These are phyloP conservation scores for Mrakia hoshinonis DNA, from an alignment of 768 basidiomycete species.

Conservation along the genomic window DNA sequence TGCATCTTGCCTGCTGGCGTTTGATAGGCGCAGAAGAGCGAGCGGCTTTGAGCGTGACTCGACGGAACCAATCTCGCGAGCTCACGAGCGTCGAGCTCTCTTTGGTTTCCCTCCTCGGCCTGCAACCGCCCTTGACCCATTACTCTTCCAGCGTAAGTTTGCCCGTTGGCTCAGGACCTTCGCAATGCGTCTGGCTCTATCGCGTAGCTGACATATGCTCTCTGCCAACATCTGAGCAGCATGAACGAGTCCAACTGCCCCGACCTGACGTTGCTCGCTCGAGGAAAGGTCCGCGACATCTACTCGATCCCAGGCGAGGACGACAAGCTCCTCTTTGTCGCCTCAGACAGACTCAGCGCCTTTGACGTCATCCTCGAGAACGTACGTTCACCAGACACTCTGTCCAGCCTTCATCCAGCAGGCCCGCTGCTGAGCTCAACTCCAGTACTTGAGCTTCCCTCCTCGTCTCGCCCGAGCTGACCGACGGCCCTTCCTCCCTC, in stretches of 20 bases:
- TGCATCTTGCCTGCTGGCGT: no score
- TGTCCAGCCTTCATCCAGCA: no score
- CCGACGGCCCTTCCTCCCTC: not conserved
- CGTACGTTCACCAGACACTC: no score
- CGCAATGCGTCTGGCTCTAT: no score
- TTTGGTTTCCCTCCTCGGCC: no score
- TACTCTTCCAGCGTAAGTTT: no score
- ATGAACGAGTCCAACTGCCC: conserved; percentile 38
- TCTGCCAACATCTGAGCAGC: not conserved
- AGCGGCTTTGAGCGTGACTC: no score
- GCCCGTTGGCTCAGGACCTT: no score
- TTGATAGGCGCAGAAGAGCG: not conserved
- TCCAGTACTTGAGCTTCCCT: not conserved
- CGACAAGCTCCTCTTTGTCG: conserved; percentile 71
- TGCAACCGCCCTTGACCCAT: no score
- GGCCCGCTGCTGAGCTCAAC: not conserved
- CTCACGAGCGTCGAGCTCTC: no score
- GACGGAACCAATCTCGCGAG: no score
- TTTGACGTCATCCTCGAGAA: conserved; percentile 92
- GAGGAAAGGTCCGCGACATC: conserved; percentile 94
- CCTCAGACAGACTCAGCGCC: conserved; percentile 89
- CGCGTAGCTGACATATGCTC: no score
- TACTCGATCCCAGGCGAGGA: conserved; percentile 62
- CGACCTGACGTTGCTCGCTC: conserved; percentile 61
- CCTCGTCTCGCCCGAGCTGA: not conserved